Evolutionary conservation across 2,329 filamentous ascomycete genomes (phyloP), one percentile per base, ranked within the genome.

Genomic region (Didymella arachidicola): DNA sequence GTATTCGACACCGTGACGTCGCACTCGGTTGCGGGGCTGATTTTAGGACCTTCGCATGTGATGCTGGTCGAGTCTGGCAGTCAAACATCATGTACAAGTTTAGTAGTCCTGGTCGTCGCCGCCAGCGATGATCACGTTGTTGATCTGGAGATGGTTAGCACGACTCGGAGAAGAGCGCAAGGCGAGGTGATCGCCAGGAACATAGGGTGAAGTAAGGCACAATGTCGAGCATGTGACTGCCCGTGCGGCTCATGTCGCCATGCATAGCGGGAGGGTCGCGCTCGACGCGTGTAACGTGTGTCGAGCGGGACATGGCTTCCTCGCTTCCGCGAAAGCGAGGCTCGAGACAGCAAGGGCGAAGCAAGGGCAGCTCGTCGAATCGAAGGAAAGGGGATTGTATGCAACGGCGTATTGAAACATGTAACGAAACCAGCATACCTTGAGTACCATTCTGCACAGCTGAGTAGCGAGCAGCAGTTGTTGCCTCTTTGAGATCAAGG

Each of bases 401-500:
- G 66, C 59, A 61, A 62, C 57, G 64, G 60, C 39, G 53, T 68
- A 71, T 67, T 49, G 59, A 65, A 62, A 68, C 22, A 39, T 19
- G 36, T 53, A 54, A 59, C 41, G 16, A 45, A 50, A 25, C 26
- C 7, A 25, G 68, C 72, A 54, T 93, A 89, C 85, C 82, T 86
- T 71, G 60, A 77, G 67, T 43, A 77, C 74, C 94, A 99, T 98
- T 67, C 95, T 89, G 83, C 95, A 98, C 68, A 99, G 83, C 82
- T 99, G 95, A 51, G 96, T 99, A 30, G 95, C 95, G 66, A 99
- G 86, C 81, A 97, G 87, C 61, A 99, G 86, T 81, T 99, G 95
- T 82, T 97, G 93, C 80, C 92, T 91, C 86, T 99, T 99, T 70
- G 95, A 95, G 77, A 99, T 99, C 74, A 99, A 83, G 52, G 95